A percentile compares a stretch with the other conserved stretches of the same genome.
Evolutionary conservation across 2,329 filamentous ascomycete species (phyloP).

Genomic region (Hyphodiscus sp.): DNA sequence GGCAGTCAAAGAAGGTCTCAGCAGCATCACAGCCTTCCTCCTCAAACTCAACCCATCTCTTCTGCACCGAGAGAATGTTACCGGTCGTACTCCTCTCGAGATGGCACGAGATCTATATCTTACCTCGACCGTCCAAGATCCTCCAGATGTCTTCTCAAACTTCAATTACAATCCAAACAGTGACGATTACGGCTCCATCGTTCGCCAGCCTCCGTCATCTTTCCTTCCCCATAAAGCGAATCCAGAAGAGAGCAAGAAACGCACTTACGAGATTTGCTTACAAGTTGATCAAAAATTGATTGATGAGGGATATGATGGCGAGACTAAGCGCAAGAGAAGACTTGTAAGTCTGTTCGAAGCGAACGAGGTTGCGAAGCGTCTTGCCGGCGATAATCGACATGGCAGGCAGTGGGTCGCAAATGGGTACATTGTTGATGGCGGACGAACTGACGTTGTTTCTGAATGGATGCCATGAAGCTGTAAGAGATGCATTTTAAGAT

Average conservation of each 20-base stretch:
- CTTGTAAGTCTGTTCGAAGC: slow-evolving; percentile 52
- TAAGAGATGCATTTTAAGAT: not conserved
- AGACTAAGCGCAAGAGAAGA: slow-evolving; percentile 38
- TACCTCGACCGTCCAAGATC: slow-evolving; percentile 21
- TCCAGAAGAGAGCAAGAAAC: slow-evolving; percentile 17
- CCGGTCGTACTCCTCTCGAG: slow-evolving; percentile 67
- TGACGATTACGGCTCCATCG: slow-evolving; percentile 3
- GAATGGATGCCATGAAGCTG: slow-evolving; percentile 12
- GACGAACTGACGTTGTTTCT: slow-evolving; percentile 17
- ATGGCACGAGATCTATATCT: slow-evolving; percentile 52
- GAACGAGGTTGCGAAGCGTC: slow-evolving; percentile 51
- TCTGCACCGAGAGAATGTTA: slow-evolving; percentile 66
- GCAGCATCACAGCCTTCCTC: slow-evolving; percentile 18
- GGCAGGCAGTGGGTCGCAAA: slow-evolving; percentile 17
- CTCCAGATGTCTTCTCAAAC: slow-evolving; percentile 21
- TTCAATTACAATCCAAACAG: slow-evolving; percentile 14
- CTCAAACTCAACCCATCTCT: slow-evolving; percentile 30
- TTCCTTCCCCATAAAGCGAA: slow-evolving; percentile 5
- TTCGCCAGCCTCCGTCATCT: slow-evolving; percentile 1
- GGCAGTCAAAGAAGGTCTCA: slow-evolving; percentile 33
- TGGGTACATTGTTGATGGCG: slow-evolving; percentile 16
- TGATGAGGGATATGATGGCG: slow-evolving; percentile 16
- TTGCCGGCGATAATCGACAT: slow-evolving; percentile 13
- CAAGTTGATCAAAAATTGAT: slow-evolving; percentile 19
- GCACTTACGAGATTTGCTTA: slow-evolving; percentile 34